Evolutionary conservation across 768 basidiomycete genomes (phyloP).

Genomic region (Xerocomus spinulosus): DNA sequence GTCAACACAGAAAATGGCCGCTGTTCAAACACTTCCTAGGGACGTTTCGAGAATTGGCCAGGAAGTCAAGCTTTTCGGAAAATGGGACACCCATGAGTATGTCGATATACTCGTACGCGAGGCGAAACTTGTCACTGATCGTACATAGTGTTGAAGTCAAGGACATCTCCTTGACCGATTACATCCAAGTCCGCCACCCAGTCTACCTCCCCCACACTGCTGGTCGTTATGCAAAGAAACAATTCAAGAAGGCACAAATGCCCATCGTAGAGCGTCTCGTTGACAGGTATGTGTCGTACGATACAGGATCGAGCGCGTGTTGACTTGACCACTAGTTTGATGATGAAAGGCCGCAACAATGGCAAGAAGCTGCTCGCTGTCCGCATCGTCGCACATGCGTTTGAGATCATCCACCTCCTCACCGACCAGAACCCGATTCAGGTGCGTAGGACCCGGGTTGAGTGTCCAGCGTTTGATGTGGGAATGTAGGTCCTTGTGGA

Average conservation of each 20-base stretch:
- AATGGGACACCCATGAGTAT: constrained; percentile 98
- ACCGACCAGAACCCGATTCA: constrained; percentile 99
- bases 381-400: constrained; percentile 98
- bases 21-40: constrained; percentile 69
- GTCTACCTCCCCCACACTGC: constrained; percentile 99
- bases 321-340: constrained; percentile 55
- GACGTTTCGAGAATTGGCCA: constrained; percentile 76
- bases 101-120: constrained; percentile 27
- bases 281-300: constrained; percentile 62
- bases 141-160: constrained; percentile 86
- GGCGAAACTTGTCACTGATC: constrained; percentile 13
- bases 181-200: constrained; percentile 98
- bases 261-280: constrained; percentile 99
- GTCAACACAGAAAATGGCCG: constrained; percentile 52
- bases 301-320: neutral
- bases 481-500: constrained; percentile 81
- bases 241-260: constrained; percentile 99
- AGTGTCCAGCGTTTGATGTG: too few relatives aligned
- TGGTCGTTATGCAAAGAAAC: constrained; percentile 98
- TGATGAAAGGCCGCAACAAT: constrained; percentile 99
- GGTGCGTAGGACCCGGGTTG: constrained; percentile 42
- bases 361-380: constrained; percentile 99
- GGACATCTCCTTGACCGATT: constrained; percentile 98
- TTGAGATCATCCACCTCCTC: constrained; percentile 99
- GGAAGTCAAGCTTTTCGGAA: constrained; percentile 95